phyloP scores from a whole-genome alignment of 2,329 filamentous ascomycete species.

The Teratosphaeria nubilosa region DNA sequence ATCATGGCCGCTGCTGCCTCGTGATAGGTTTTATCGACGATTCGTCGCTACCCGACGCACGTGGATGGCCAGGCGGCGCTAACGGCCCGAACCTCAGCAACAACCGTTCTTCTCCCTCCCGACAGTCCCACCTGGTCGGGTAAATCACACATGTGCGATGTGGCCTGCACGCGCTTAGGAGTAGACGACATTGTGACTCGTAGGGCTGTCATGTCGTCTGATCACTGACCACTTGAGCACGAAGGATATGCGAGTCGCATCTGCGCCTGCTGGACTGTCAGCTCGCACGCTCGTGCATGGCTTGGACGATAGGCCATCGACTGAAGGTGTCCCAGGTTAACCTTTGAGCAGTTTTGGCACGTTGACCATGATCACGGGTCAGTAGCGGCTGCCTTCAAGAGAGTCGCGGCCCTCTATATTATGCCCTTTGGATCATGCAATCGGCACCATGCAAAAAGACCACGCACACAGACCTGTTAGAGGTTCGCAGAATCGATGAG shows the following conservation, averaged over 20 bases:
- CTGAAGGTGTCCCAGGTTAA: not conserved
- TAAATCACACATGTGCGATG: not conserved
- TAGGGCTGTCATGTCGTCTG: not conserved
- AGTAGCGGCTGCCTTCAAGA: not conserved
- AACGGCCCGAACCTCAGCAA: not conserved
- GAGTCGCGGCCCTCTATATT: not conserved
- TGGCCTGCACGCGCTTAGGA: not conserved
- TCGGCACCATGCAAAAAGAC: not conserved
- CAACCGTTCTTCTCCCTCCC: too few species aligned
- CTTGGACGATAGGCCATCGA: not conserved
- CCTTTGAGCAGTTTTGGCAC: not conserved
- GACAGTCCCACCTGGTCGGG: not conserved
- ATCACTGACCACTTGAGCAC: not conserved
- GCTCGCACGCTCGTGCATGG: not conserved
- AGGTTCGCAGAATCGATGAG: not conserved
- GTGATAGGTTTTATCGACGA: not conserved
- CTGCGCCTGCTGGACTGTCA: not conserved
- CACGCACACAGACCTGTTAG: not conserved
- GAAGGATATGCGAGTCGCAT: not conserved
- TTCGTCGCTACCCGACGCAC: not conserved
- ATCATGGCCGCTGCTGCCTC: not conserved
- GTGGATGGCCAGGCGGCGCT: not conserved
- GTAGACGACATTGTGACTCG: not conserved
- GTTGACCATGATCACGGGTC: not conserved
- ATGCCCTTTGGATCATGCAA: not conserved